Base-by-base conservation (phyloP, 257 asterid genomes). In the Lantana camara region DNA sequence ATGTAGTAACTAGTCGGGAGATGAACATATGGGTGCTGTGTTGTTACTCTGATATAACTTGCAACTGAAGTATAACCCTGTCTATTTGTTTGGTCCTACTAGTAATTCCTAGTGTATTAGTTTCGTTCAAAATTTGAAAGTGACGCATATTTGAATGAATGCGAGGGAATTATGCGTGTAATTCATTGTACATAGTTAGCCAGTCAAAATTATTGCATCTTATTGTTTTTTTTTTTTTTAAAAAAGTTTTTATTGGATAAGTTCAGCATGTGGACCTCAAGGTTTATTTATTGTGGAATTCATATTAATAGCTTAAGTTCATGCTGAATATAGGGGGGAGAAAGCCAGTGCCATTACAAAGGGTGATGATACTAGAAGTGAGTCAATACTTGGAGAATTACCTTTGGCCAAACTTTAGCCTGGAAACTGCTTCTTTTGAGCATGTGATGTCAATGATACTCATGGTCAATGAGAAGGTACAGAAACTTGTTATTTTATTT, bases 381-480 rank as follows among this genome's bases (percentile, higher is more conserved):
- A 93, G 99, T 72, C 99, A 90, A 74, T 93, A 90, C 78, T 62
- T 90, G 83, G 99, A 93, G 88, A 93, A 93, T 69, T 93, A 93
- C 67, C 95, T 93, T 7, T 90, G 91, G 96, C 99, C 99, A 16
- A 85, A 87, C 81, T 93, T 93, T 76, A 78, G 63, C 72, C 90
- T 92, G 2, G 99, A 93, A 81, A 77, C 82, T 53, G 82, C 99
- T 66, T 81, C 95, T 12, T 90, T 93, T 69, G 99, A 93, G 88
- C 97, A 93, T 63, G 88, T 93, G 63, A 93, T 93, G 99, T 93
- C 99, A 15, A 90, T 93, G 89, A 84, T 93, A 70, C 95, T 93
- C 64, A 87, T 93, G 99, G 85, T 93, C 70, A 93, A 93, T 80
- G 99, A 93, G 84, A 93, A 93, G 99, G 99, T 93, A 72, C 29